Evolutionary conservation across 1,284 basidiomycete genomes (phyloP).

Genomic region (Calocybe gambosa): DNA sequence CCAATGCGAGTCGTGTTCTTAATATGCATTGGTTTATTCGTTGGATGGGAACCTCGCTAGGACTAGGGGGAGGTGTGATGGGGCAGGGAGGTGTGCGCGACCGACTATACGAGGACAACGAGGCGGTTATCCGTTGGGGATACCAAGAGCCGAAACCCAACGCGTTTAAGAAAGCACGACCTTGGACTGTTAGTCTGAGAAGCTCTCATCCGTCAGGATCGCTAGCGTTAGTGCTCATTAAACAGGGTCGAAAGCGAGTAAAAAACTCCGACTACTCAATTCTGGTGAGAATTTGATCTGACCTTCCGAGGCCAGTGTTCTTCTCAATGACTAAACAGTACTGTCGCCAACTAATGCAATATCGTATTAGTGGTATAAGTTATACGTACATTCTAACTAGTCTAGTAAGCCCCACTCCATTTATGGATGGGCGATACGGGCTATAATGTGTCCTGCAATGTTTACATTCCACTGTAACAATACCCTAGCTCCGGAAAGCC

Average conservation of each 20-base stretch:
- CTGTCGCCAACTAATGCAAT: not conserved
- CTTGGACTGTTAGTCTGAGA: not conserved
- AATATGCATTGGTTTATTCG: constrained; percentile 21
- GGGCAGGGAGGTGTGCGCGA: not conserved
- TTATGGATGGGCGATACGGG: not conserved
- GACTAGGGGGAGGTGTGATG: not conserved
- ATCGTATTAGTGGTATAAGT: not conserved
- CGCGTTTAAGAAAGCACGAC: not conserved
- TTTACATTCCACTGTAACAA: not conserved
- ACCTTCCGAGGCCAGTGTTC: not conserved
- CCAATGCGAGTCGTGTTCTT: constrained; percentile 41
- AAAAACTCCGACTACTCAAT: not conserved
- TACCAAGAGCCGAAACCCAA: not conserved
- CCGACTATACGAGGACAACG: not conserved
- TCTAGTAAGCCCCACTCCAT: not conserved
- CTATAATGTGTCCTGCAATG: not conserved
- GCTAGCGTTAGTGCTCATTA: not conserved
- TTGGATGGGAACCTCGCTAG: not conserved
- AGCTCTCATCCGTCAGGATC: not conserved
- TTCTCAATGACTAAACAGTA: not conserved
- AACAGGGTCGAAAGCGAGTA: not conserved
- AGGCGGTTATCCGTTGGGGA: not conserved
- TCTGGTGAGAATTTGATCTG: not conserved
- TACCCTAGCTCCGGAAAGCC: not conserved
- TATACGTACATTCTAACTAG: not conserved